phyloP scores from a whole-genome alignment of 2,329 filamentous ascomycete genomes.

The Colletotrichum lupini region DNA sequence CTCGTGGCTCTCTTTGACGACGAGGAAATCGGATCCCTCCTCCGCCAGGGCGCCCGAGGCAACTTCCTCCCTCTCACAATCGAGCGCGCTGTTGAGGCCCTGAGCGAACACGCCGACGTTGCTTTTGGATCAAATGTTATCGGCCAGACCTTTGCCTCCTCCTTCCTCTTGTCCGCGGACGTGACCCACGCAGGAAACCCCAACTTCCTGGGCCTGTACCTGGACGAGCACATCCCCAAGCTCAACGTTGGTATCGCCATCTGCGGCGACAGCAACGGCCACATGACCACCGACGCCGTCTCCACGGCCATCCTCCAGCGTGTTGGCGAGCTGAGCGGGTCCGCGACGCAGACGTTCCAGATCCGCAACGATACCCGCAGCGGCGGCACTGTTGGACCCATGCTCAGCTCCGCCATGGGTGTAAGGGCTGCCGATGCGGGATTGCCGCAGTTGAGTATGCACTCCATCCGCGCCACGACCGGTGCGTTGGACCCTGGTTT shows the following conservation, averaged over 20 bases:
- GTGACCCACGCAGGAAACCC: conserved; percentile 95
- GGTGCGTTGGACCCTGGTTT: conserved; percentile 87
- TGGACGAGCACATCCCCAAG: conserved; percentile 85
- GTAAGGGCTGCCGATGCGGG: conserved; percentile 88
- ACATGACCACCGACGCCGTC: conserved; percentile 95
- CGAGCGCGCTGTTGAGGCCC: conserved; percentile 81
- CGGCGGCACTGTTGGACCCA: conserved; percentile 95
- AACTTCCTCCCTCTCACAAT: conserved; percentile 89
- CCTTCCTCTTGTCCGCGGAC: conserved; percentile 91
- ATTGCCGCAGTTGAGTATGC: conserved; percentile 93
- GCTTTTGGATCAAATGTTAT: conserved; percentile 71
- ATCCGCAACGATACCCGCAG: conserved; percentile 91
- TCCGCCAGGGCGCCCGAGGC: conserved; percentile 88
- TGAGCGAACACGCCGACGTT: conserved; percentile 61
- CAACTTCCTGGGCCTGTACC: conserved; percentile 88
- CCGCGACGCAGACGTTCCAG: conserved; percentile 87
- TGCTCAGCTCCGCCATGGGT: conserved; percentile 83
- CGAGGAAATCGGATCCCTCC: conserved; percentile 92
- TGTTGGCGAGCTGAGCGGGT: conserved; percentile 79
- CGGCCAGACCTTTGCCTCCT: conserved; percentile 87
- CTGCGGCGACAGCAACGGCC: conserved; percentile 85
- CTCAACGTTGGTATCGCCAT: conserved; percentile 90
- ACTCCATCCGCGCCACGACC: conserved; percentile 89
- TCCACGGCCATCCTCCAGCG: conserved; percentile 84
- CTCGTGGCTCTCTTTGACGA: conserved; percentile 96